Evolutionary conservation across 2,329 filamentous ascomycete genomes (phyloP).

Genomic region (Dactylellina drechsleri): DNA sequence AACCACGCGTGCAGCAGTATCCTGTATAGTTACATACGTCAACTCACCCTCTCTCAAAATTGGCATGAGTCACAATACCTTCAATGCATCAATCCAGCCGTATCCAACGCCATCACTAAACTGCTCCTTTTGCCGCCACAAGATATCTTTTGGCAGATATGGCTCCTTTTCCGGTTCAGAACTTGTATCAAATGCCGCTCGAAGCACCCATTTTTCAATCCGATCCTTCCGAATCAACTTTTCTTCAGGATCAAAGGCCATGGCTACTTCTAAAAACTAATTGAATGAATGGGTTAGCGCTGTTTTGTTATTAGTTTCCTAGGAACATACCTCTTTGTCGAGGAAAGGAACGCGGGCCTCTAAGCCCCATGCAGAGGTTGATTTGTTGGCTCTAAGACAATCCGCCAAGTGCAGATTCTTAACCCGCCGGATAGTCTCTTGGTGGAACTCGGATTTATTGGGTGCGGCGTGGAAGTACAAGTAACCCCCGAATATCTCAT

Average conservation of each 20-base stretch:
- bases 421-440: slow-evolving; percentile 90
- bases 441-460: slow-evolving; percentile 90
- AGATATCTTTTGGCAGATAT: slow-evolving; percentile 94
- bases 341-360: slow-evolving; percentile 98
- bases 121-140: slow-evolving; percentile 99
- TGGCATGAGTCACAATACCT: slow-evolving; percentile 61
- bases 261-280: slow-evolving; percentile 86
- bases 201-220: slow-evolving; percentile 97
- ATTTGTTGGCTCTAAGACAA: slow-evolving; percentile 98
- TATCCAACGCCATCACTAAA: slow-evolving; percentile 99
- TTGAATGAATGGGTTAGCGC: too few relatives aligned
- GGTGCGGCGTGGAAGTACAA: slow-evolving; percentile 98
- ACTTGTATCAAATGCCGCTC: slow-evolving; percentile 94
- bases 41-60: background rate
- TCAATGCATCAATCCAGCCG: slow-evolving; percentile 97
- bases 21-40: slow-evolving; percentile 62
- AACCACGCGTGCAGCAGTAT: slow-evolving; percentile 86
- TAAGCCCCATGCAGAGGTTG: slow-evolving; percentile 95
- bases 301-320: too few relatives aligned
- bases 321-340: slow-evolving; percentile 76
- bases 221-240: slow-evolving; percentile 92
- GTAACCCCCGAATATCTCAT: slow-evolving; percentile 98
- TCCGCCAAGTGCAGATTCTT: slow-evolving; percentile 98
- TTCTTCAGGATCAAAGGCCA: slow-evolving; percentile 92
- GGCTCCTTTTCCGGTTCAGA: slow-evolving; percentile 82